Evolutionary conservation across 306 rosid species (phyloP).

Genomic region (Arachis stenosperma): DNA sequence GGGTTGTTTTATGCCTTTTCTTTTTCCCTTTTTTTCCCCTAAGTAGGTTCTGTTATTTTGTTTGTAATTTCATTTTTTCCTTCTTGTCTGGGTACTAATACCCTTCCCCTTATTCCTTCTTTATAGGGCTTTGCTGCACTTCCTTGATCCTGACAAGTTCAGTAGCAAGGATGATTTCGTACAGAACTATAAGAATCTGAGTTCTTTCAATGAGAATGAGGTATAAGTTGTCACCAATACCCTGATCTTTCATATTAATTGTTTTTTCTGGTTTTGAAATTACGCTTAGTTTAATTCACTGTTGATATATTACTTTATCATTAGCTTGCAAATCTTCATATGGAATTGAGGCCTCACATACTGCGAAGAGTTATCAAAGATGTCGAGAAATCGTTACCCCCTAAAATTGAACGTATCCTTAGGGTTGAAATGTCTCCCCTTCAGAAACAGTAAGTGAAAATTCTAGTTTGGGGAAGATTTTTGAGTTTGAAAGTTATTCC

Average conservation of each 20-base stretch:
- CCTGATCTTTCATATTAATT: conserved; percentile 4
- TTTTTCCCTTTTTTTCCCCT: conserved; percentile 7
- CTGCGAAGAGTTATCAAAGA: conserved; percentile 98
- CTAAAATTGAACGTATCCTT: conserved; percentile 96
- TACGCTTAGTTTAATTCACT: conserved; percentile 20
- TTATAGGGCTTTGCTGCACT: conserved; percentile 95
- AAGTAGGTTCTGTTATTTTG: conserved; percentile 24
- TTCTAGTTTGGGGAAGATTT: conserved; percentile 18
- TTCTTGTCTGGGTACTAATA: neutral
- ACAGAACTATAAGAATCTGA: conserved; percentile 95
- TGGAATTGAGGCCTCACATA: conserved; percentile 97
- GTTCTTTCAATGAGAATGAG: conserved; percentile 98
- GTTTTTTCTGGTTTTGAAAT: conserved; percentile 13
- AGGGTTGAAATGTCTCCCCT: conserved; percentile 99
- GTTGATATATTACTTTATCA: conserved; percentile 30
- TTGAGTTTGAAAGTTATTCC: conserved; percentile 4
- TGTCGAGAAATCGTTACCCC: conserved; percentile 99
- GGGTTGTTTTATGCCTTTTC: neutral
- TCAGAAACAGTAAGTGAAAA: conserved; percentile 85
- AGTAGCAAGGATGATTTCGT: conserved; percentile 92
- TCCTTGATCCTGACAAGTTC: conserved; percentile 88
- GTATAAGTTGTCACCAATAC: conserved; percentile 44
- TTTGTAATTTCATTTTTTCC: conserved; percentile 6
- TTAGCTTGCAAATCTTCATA: conserved; percentile 97
- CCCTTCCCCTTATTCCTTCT: neutral